phyloP scores from a whole-genome alignment of 164 flowering plant species.

The Protea cynaroides region DNA sequence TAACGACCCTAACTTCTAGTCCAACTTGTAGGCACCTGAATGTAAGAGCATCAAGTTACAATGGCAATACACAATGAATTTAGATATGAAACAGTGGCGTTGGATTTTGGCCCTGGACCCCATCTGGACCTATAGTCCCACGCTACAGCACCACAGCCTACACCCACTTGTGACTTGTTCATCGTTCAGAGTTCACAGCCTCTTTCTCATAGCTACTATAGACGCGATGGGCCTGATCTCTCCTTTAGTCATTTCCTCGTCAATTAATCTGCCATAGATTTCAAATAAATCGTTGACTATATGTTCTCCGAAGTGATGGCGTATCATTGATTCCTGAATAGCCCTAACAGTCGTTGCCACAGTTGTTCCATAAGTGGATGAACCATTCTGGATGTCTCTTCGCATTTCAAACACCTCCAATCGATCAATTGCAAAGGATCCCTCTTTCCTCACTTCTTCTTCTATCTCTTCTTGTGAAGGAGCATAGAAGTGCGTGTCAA shows the following conservation, averaged over 20 bases:
- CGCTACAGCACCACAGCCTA: too few species aligned
- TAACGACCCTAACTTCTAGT: too few species aligned
- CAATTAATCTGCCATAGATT: slow-evolving; percentile 44
- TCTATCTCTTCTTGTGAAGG: slow-evolving; percentile 62
- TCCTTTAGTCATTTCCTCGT: slow-evolving; percentile 48
- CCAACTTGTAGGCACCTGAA: too few species aligned
- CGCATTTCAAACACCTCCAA: slow-evolving; percentile 51
- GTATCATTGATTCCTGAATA: slow-evolving; percentile 66
- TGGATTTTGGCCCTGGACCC: too few species aligned
- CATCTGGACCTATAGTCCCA: too few species aligned
- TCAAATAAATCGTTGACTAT: slow-evolving; percentile 59
- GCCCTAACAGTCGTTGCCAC: slow-evolving; percentile 70
- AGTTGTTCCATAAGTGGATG: slow-evolving; percentile 32
- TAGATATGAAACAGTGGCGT: too few species aligned
- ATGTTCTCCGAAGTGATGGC: slow-evolving; percentile 61
- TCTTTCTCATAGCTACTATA: too few species aligned
- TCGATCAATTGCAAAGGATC: slow-evolving; percentile 45
- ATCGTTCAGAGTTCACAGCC: too few species aligned
- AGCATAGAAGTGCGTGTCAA: slow-evolving; percentile 72
- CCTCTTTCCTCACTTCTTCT: slow-evolving; percentile 45
- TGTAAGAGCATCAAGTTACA: too few species aligned
- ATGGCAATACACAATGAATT: too few species aligned
- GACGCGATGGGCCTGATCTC: too few species aligned
- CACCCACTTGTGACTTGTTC: too few species aligned
- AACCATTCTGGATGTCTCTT: slow-evolving; percentile 13